A percentile compares a stretch with the other conserved stretches of the same genome.
These are phyloP conservation scores for Guadua angustifolia DNA, from an alignment of 176 grass and related monocot genomes.

Conservation along the genomic window DNA sequence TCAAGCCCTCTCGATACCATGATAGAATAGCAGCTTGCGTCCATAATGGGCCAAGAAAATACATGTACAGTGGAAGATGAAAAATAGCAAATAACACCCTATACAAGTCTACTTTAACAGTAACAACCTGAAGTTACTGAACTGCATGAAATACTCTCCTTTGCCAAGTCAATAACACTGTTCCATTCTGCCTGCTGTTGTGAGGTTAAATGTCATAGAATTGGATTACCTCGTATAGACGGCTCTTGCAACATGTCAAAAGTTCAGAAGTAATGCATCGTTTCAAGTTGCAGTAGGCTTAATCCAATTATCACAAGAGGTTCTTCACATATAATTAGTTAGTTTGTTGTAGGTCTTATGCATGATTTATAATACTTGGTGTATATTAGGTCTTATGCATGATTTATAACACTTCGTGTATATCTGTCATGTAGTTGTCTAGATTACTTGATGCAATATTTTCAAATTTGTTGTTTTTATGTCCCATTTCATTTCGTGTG, in stretches of 20 bases:
- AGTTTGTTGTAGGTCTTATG: background rate
- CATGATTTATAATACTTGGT: background rate
- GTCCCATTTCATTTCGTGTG: conserved; percentile 20
- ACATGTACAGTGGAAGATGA: too few relatives aligned
- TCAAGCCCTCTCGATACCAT: too few relatives aligned
- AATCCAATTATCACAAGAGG: background rate
- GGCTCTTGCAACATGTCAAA: conserved; percentile 14
- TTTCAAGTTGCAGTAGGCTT: conserved; percentile 8
- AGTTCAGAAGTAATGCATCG: background rate
- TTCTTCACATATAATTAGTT: conserved; percentile 14
- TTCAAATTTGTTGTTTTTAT: conserved; percentile 5
- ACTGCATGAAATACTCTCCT: background rate
- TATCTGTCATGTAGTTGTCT: background rate
- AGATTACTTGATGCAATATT: conserved; percentile 26
- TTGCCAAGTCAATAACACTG: background rate
- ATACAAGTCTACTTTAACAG: too few relatives aligned
- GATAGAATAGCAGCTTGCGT: too few relatives aligned
- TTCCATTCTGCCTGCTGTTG: conserved; percentile 7
- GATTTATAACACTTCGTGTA: background rate
- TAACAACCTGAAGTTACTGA: conserved; percentile 16
- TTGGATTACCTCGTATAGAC: background rate
- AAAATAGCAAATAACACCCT: too few relatives aligned
- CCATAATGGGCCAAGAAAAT: too few relatives aligned
- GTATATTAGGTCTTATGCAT: background rate
- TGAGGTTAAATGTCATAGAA: background rate